A percentile compares a stretch with the other conserved stretches of the same genome.
Evolutionary conservation across 208 protist genomes (phyloP).

Genomic region (Crithidia sp.): DNA sequence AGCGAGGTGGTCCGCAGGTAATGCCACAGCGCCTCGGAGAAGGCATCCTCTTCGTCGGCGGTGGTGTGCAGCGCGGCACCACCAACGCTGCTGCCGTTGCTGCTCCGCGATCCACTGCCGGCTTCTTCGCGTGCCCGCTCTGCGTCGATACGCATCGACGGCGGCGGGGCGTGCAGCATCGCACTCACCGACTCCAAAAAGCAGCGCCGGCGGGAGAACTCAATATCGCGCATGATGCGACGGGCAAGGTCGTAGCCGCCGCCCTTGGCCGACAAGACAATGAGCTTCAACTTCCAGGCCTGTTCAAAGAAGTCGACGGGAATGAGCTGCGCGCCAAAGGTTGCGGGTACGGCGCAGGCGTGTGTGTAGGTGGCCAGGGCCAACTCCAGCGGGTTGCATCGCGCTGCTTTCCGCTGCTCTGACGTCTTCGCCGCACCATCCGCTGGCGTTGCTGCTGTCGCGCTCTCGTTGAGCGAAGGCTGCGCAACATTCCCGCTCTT

Average conservation of each 20-base stretch:
- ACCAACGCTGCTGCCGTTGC: background rate
- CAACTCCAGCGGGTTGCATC: slow-evolving; percentile 13
- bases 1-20: slow-evolving; percentile 25
- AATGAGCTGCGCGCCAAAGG: slow-evolving; percentile 37
- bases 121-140: background rate
- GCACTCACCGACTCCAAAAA: slow-evolving; percentile 24
- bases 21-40: slow-evolving; percentile 7
- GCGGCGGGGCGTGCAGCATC: slow-evolving; percentile 22
- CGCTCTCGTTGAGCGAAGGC: too few species aligned
- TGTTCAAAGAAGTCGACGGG: slow-evolving; percentile 28
- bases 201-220: slow-evolving; percentile 32
- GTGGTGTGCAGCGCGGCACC: background rate
- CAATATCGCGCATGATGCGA: slow-evolving; percentile 43
- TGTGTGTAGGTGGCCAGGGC: slow-evolving; percentile 30
- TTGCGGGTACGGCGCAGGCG: slow-evolving; percentile 35
- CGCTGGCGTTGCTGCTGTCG: background rate
- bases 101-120: background rate
- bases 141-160: background rate
- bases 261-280: slow-evolving; percentile 31
- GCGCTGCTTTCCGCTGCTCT: background rate
- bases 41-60: slow-evolving; percentile 3
- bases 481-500: too few species aligned
- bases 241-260: slow-evolving; percentile 39
- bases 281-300: slow-evolving; percentile 45
- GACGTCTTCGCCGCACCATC: background rate